A percentile compares a stretch with the other conserved stretches of the same genome.
These are phyloP conservation scores for Corymbia calophylla DNA, from an alignment of 441 rosid species.

Conservation along the genomic window DNA sequence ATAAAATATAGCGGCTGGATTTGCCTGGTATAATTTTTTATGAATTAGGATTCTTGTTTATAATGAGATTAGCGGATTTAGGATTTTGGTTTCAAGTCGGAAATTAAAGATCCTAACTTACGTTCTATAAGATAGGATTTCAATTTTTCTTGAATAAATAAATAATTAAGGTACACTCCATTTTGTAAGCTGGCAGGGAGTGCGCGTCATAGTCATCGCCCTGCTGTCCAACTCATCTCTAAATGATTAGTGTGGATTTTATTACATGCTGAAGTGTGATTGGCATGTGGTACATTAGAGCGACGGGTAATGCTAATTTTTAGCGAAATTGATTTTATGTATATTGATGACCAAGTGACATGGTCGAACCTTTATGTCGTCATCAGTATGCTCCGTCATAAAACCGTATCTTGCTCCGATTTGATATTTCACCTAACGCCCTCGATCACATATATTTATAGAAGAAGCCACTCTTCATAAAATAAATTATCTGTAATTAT, in stretches of 20 bases:
- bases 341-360: not conserved
- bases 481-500: not conserved
- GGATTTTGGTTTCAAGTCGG: not conserved
- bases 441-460: not conserved
- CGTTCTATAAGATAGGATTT: not conserved
- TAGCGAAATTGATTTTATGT: not conserved
- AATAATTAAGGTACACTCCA: not conserved
- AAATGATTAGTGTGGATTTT: not conserved
- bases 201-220: not conserved
- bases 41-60: not conserved
- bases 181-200: not conserved
- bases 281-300: not conserved
- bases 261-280: not conserved
- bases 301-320: not conserved
- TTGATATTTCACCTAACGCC: not conserved
- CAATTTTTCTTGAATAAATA: not conserved
- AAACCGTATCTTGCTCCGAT: not conserved
- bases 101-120: not conserved
- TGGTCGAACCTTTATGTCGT: not conserved
- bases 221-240: not conserved
- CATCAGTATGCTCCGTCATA: not conserved
- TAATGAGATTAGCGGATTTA: not conserved
- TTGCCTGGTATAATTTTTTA: not conserved
- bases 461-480: not conserved
- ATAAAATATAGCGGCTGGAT: not conserved